Evolutionary conservation across 2,329 filamentous ascomycete genomes (phyloP), one percentile per base, ranked within the genome.

Genomic region (Neonectria magnoliae): DNA sequence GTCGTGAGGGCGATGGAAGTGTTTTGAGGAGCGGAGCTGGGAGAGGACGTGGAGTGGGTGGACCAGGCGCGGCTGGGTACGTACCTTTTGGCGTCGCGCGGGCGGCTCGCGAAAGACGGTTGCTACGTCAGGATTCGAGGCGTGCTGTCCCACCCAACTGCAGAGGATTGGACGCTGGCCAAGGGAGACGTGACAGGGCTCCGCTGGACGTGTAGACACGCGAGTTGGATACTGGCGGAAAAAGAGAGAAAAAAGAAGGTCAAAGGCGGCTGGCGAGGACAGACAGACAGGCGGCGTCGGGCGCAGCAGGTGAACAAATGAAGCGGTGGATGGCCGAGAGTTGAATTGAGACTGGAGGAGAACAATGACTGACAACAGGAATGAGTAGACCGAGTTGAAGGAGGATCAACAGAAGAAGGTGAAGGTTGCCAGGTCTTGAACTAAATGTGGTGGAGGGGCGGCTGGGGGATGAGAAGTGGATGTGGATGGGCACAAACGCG

Each of bases 11-110:
- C 70, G 72, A 73, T 74, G 75, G 75, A 74, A 73, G 74, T 79
- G 77, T 79, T 78, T 79, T 79, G 76, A 77, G 73, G 70, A 76
- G 76, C 71, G 74, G 72, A 74, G 72, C 65, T 69, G 73, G 72
- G 75, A 68, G 76, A 69, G 71, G 72, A 75, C 67, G 66, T 68
- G 71, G 68, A 71, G 71, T 71, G 69, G 70, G 71, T 71, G 69
- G 70, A 71, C 64, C 71, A 73, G 70, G 70, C 76, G 73, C 71
- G 70, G 75, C 64, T 73, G 69, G 73, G 67, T 76, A 76, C 76
- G 73, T 77, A 76, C 76, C 72, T 71, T 64, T 64, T 68, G 66
- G 62, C 66, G 62, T 68, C 67, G 68, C 70, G 70, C 74, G 64
- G 36, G 75, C 72, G 75, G 72, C 71, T 74, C 73, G 69, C 73